Base-by-base conservation (phyloP, 306 rosid genomes). In the Gleditsia sinensis region DNA sequence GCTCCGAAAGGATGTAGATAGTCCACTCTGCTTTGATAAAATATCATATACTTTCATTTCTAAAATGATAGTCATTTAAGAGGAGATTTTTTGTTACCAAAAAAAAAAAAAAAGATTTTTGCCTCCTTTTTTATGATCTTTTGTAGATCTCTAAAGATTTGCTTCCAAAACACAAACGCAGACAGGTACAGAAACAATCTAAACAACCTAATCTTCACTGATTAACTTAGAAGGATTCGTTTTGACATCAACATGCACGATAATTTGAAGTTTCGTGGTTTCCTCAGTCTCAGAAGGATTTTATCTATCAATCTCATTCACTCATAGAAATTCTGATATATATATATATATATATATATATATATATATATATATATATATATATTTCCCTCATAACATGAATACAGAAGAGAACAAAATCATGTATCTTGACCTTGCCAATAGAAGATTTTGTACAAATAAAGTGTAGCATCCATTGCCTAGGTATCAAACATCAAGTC, bases 401-500 rank as follows among this genome's bases (percentile, higher is more conserved):
- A 60, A 23, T 4, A 60, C 5, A 60, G 27, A 60, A 19, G 33
- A 39, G 45, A 34, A 34, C 9, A n/a, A 34, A 19, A 60, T 17
- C 34, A 27, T 33, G 37, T 32, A 59, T 43, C 49, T 43, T 14
- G 1, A 46, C 20, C 21, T 46, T 46, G 19, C 19, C 20, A 14
- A n/a, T 16, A 16, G 21, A 46, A 46, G 51, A 46, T 46, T 46
- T 6, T 1, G 51, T 59, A 21, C 63, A 57, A 45, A 82, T 57
- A 57, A 40, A 59, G 9, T 69, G 64, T 54, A 82, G 32, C 53
- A 58, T 76, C 86, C 68, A 57, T 68, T 70, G 68, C 74, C 76
- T 83, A 69, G 12, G 72, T 58, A 60, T 62, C 56, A 30, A 54
- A 32, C 48, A 72, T 65, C 65, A 51, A 74, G 80, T 63, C 76